Percentiles rank a stretch among this genome's conserved stretches.
phyloP scores from a whole-genome alignment of 768 basidiomycete species.

The Boletus subparvulus region DNA sequence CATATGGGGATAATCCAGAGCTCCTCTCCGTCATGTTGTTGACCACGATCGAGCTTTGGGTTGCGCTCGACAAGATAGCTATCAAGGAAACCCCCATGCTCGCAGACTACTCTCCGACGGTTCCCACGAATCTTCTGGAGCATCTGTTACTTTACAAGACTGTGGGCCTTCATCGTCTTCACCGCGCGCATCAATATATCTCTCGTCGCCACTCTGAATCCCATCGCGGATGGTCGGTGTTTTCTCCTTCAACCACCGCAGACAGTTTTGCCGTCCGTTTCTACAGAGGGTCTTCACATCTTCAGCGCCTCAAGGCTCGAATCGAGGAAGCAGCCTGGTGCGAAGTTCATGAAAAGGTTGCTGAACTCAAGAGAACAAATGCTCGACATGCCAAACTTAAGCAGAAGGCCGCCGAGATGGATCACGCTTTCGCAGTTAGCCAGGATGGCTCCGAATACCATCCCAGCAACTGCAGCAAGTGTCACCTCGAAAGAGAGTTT shows the following conservation, averaged over 20 bases:
- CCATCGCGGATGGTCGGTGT: conserved; percentile 31
- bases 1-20: conserved; percentile 38
- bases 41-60: conserved; percentile 35
- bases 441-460: neutral
- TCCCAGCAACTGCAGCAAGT: conserved; percentile 28
- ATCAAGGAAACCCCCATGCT: conserved; percentile 25
- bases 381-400: conserved; percentile 17
- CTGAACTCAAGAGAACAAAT: conserved; percentile 29
- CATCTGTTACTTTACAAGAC: conserved; percentile 30
- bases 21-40: conserved; percentile 43
- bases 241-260: conserved; percentile 19
- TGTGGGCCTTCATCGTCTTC: conserved; percentile 28
- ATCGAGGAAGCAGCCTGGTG: conserved; percentile 33
- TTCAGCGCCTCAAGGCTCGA: conserved; percentile 23
- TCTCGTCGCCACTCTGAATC: conserved; percentile 25
- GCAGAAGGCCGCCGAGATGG: neutral
- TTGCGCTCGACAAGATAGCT: conserved; percentile 32
- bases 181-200: conserved; percentile 32
- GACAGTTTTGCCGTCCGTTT: conserved; percentile 37
- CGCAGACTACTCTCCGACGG: conserved; percentile 32
- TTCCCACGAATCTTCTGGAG: conserved; percentile 26
- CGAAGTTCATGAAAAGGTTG: conserved; percentile 23
- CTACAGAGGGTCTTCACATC: conserved; percentile 25
- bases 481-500: conserved; percentile 19
- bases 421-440: conserved; percentile 6